Evolutionary conservation across 1,139 yeast species (phyloP), one percentile per base, ranked within the genome.

Genomic region (Pichia sp.): DNA sequence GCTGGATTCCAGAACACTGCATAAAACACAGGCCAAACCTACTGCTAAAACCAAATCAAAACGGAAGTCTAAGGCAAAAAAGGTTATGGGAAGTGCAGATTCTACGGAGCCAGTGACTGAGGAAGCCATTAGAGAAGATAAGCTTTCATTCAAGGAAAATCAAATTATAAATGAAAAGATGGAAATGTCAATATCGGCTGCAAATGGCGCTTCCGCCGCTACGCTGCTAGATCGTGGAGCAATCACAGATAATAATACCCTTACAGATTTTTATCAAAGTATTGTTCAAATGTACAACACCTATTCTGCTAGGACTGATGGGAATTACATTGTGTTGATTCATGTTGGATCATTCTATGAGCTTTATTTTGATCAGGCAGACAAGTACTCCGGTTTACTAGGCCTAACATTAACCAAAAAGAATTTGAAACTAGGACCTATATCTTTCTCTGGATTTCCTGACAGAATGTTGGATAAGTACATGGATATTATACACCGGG

Each of bases 391-490:
- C 0, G 85, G 88, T 1, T 71, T 80, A 56, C 70, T 93, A 52
- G 92, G 92, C 41, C 71, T 93, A 32, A 78, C 80, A 47, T 70
- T 82, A 7, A 80, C 87, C 4, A 74, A 73, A 51, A 79, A 73
- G 64, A 72, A 68, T 15, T 68, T 71, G 60, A 79, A 80, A 42
- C 75, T 70, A 41, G 73, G 71, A 53, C 79, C 76, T 48, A 81
- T 90, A 1, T 82, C 96, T 0, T 90, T 93, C 88, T 90, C 97
- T 0, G 99, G 99, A 0, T 93, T 93, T 64, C 98, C 99, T 0
- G 74, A 79, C 8, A 72, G 72, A 50, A 90, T 85, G 60, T 70
- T 90, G 36, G 87, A 85, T 55, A 80, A 90, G 58, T 90, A 88
- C 63, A 79, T 90, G 44, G 83, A 84, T 63, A 75, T 82, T 2